Base-by-base conservation (phyloP, 164 flowering plant species). In the Cinnamomum micranthum region DNA sequence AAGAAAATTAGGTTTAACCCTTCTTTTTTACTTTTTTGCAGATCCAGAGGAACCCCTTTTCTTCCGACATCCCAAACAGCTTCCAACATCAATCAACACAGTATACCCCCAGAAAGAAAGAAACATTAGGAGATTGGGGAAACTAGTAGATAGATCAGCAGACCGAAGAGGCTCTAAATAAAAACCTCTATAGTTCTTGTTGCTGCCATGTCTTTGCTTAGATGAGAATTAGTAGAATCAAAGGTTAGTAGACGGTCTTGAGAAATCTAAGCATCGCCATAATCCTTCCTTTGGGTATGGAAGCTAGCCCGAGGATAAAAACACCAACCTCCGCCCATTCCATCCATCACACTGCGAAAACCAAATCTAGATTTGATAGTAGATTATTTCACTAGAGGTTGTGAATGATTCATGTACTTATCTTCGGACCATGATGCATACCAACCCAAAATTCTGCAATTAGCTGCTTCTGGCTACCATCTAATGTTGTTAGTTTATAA, bases 281-380 rank as follows among this genome's bases (percentile, higher is more conserved):
- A 6, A 52, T 62, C 68, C 74, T 62, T 72, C 68, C 74, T 62
- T 72, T 68, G 33, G 68, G 68, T 14, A 63, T 72, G 74, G 74
- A 41, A 28, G 74, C 58, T 72, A 72, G 20, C 20, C 68, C 63
- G 50, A 70, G 60, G 47, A 41, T 41, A 55, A 55, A 70, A 72
- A 72, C 63, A 72, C 52, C 12, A 72, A 72, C 68, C 55, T 22
- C 74, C 74, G 41, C 47, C 74, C n/a, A 33, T 24, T 20, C 55
- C 60, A 55, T 15, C n/a, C 60, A 1, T 20, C 60, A 15, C n/a
- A 20, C 60, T 55, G 6, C 6, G 25, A 22, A 58, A 27, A 71
- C 24, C 66, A n/a, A 58, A 59, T 71, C 69, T 35, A 67, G 15
- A 67, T 67, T 67, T 9, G 41, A 31, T 67, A 22, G 55, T 9